Percentiles rank a stretch among this genome's conserved stretches.
Conservation (phyloP, 2,329 filamentous ascomycete genomes). For the Penicillium brevicompactum region DNA sequence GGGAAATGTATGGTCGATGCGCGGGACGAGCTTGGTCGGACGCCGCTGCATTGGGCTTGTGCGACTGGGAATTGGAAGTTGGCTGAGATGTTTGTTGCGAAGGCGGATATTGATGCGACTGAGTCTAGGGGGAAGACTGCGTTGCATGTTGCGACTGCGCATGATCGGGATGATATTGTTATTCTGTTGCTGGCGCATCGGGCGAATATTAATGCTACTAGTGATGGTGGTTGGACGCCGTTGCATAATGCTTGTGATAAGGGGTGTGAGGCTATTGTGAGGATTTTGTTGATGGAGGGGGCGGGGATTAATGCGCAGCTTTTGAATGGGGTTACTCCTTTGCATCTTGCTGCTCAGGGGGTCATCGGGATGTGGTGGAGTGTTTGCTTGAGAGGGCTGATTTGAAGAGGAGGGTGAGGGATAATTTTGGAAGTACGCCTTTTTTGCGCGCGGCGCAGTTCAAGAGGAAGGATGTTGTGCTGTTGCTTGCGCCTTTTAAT, state of each 20-base stretch:
- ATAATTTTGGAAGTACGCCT: constrained; percentile 45
- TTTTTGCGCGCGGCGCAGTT: constrained; percentile 45
- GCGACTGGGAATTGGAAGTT: constrained; percentile 57
- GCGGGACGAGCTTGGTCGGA: constrained; percentile 51
- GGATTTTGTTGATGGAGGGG: constrained; percentile 43
- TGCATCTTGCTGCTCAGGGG: constrained; percentile 45
- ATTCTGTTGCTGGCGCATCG: constrained; percentile 46
- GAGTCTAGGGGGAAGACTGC: constrained; percentile 50
- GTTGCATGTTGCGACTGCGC: constrained; percentile 53
- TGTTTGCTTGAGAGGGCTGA: constrained; percentile 36
- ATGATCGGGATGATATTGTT: constrained; percentile 42
- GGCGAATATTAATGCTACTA: constrained; percentile 50
- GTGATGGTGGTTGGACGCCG: constrained; percentile 56
- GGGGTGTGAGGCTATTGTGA: constrained; percentile 49
- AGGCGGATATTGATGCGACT: constrained; percentile 45
- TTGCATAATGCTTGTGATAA: constrained; percentile 57
- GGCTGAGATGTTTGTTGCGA: constrained; percentile 49
- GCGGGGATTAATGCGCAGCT: constrained; percentile 42
- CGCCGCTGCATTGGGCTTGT: constrained; percentile 61
- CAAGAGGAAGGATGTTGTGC: constrained; percentile 40
- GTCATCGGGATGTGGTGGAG: constrained; percentile 40
- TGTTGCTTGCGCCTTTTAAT: constrained; percentile 40
- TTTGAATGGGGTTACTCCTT: constrained; percentile 41
- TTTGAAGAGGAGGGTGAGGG: constrained; percentile 35
- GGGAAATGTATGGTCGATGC: constrained; percentile 46